Evolutionary conservation across 139 green algal species (phyloP).

Genomic region (Chlorella sp.): DNA sequence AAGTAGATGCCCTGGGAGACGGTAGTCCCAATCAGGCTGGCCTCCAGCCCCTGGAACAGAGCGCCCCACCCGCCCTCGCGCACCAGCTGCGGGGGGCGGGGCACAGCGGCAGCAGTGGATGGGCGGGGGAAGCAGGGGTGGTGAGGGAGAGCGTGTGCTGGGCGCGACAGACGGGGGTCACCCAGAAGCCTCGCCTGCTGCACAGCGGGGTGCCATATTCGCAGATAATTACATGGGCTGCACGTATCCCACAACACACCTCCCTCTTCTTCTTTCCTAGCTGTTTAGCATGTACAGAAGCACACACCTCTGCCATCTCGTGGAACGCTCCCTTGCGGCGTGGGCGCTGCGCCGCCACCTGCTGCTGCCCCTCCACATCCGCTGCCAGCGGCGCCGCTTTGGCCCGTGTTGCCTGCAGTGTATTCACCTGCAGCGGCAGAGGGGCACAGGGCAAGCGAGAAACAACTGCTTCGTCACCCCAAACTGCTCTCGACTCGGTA

Average conservation of each 20-base stretch:
- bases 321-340: not conserved
- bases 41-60: slow-evolving; percentile 75
- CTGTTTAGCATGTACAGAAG: not conserved
- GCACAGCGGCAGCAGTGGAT: not conserved
- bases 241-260: not conserved
- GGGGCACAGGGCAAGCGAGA: not conserved
- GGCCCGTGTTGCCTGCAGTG: slow-evolving; percentile 37
- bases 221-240: no score
- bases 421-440: slow-evolving; percentile 41
- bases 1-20: slow-evolving; percentile 88
- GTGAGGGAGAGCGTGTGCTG: not conserved
- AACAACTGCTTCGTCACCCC: not conserved
- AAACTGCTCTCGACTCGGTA: not conserved
- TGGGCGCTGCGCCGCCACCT: not conserved
- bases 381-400: slow-evolving; percentile 19
- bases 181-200: not conserved
- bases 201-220: no score
- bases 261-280: not conserved
- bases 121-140: not conserved
- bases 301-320: slow-evolving; percentile 12
- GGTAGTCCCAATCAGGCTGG: slow-evolving; percentile 79
- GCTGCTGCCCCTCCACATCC: not conserved
- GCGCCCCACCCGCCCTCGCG: slow-evolving; percentile 50
- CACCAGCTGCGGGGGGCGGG: slow-evolving; percentile 54
- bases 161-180: not conserved